Conservation (phyloP, 495 filamentous ascomycete species). For the Penicillium longicatenatum region DNA sequence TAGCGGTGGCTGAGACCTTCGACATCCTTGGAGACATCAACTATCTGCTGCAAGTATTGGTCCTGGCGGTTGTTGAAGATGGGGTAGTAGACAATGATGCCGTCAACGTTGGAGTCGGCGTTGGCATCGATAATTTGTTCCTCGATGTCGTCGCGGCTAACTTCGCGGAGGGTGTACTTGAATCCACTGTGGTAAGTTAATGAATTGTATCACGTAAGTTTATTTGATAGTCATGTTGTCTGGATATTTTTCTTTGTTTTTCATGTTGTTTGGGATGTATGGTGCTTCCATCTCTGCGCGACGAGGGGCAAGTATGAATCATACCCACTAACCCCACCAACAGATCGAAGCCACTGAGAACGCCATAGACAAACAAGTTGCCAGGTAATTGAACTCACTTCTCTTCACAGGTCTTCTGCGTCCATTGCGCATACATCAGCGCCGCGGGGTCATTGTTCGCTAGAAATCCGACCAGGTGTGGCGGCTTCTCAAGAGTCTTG, state of each 20-base stretch:
- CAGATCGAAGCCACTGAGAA: conserved; percentile 17
- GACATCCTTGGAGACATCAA: conserved; percentile 86
- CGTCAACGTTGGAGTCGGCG: conserved; percentile 72
- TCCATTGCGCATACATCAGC: conserved; percentile 93
- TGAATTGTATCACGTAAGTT: conserved; percentile 21
- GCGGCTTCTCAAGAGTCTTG: conserved; percentile 65
- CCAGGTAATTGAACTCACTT: conserved; percentile 62
- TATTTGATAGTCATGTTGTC: not conserved
- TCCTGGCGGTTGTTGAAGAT: conserved; percentile 90
- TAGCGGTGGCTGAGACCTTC: conserved; percentile 93
- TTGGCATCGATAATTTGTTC: conserved; percentile 83
- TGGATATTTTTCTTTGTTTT: no score
- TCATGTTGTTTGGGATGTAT: not conserved
- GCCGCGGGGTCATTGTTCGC: conserved; percentile 91
- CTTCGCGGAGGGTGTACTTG: conserved; percentile 76
- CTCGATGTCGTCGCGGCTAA: conserved; percentile 86
- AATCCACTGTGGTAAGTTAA: conserved; percentile 67
- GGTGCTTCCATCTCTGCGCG: not conserved
- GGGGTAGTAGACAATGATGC: conserved; percentile 98
- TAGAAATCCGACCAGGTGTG: conserved; percentile 86
- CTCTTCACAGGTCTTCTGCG: conserved; percentile 90
- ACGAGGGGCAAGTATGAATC: conserved; percentile 32
- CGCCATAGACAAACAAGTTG: conserved; percentile 13
- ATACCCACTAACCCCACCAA: conserved; percentile 24
- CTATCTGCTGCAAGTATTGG: conserved; percentile 93